Evolutionary conservation across 345 rosid species (phyloP), one percentile per base, ranked within the genome.

Genomic region (Salix viminalis): DNA sequence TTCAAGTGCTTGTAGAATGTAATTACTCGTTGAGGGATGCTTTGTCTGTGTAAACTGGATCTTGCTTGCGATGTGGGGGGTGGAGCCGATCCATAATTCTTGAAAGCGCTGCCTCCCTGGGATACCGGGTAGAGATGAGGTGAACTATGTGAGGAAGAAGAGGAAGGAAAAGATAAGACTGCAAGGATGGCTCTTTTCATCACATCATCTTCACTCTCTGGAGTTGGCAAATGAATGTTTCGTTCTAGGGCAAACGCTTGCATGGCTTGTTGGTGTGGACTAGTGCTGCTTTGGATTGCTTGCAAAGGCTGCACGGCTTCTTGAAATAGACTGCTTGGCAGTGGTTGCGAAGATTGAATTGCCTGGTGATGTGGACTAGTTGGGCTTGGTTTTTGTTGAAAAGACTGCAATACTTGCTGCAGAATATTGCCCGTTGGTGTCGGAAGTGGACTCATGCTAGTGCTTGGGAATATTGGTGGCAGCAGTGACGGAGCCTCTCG

Each of bases 1-100:
- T 88, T 81, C 61, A 89, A 74, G 74, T 79, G 80, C 72, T 72
- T 60, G 67, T 86, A 90, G 70, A 77, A 91, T 36, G 83, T 36
- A 37, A 94, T 76, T 11, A 91, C 77, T 76, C 90, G 86, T 76
- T 88, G 89, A 72, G 86, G 73, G 89, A 88, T 76, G 50, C 85
- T 91, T 77, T 77, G 86, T 69, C 80, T 77, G 18, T 72, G 77
- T 8, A 74, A 37, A 32, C 69, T 67, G 13, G 42, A 37, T 67
- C 76, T 76, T 60, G 18, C 67, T 23, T 81, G n/a, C 3, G 69
- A n/a, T 56, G 28, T 19, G 0, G 83, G 82, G 8, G 74, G 61
- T 23, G 66, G 36, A n/a, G 67, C 48, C 19, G 72, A 19, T 2
- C 78, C 32, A n/a, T 86, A 90, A 19, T 73, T 82, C 82, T 82